Conservation (phyloP, 345 rosid genomes). For the Sonneratia alba region DNA sequence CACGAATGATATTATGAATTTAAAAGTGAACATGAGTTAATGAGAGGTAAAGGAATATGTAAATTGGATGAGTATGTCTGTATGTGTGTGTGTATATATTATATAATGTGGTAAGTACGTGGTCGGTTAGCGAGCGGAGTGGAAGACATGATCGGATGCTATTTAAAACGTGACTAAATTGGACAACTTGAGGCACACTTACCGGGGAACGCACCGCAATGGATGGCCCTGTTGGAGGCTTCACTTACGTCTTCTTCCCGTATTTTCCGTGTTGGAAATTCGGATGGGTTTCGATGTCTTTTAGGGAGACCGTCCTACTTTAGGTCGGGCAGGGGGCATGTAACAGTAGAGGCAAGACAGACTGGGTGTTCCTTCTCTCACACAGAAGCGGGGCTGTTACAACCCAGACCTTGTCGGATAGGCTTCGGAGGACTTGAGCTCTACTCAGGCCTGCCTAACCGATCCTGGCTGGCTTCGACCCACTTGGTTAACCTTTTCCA, state of each 20-base stretch:
- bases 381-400: too few relatives aligned
- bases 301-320: background rate
- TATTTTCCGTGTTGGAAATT: too few relatives aligned
- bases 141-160: background rate
- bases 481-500: too few relatives aligned
- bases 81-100: background rate
- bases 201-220: background rate
- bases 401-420: too few relatives aligned
- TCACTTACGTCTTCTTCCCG: background rate
- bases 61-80: too few relatives aligned
- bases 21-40: too few relatives aligned
- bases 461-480: too few relatives aligned
- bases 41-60: too few relatives aligned
- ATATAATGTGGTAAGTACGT: background rate
- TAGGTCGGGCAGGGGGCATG: background rate
- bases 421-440: too few relatives aligned
- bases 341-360: background rate
- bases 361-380: too few relatives aligned
- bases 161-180: background rate
- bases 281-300: background rate
- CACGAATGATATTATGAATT: too few relatives aligned
- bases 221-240: background rate
- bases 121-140: conserved; percentile 4
- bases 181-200: background rate
- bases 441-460: too few relatives aligned